Conservation (phyloP, 1,139 yeast species). For the Saccharomyces hybrid region DNA sequence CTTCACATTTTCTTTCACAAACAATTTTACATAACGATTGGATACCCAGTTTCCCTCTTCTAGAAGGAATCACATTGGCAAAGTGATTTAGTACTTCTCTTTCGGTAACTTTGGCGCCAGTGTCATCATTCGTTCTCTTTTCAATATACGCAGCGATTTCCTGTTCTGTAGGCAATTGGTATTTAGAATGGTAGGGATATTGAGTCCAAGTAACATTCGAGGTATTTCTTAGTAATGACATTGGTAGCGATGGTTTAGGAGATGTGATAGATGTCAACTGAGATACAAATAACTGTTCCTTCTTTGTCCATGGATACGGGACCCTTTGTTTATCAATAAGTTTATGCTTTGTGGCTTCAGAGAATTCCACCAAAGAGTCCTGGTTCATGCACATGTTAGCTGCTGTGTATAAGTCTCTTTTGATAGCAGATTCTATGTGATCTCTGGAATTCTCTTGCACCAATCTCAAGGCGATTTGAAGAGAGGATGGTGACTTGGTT, state of each 20-base stretch:
- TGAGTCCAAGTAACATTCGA: slow-evolving; percentile 26
- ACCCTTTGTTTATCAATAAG: slow-evolving; percentile 55
- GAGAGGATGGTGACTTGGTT: slow-evolving; percentile 61
- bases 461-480: slow-evolving; percentile 65
- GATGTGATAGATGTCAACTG: slow-evolving; percentile 24
- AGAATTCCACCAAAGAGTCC: slow-evolving; percentile 62
- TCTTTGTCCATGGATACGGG: slow-evolving; percentile 37
- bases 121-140: slow-evolving; percentile 48
- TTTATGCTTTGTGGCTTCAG: slow-evolving; percentile 42
- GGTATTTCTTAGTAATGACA: slow-evolving; percentile 19
- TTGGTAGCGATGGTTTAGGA: slow-evolving; percentile 24
- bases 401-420: slow-evolving; percentile 70
- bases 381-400: slow-evolving; percentile 57
- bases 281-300: slow-evolving; percentile 23
- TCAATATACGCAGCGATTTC: slow-evolving; percentile 37
- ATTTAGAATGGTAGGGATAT: slow-evolving; percentile 53
- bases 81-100: slow-evolving; percentile 60
- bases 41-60: slow-evolving; percentile 57
- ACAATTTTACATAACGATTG: slow-evolving; percentile 30
- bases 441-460: slow-evolving; percentile 55
- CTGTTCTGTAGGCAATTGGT: slow-evolving; percentile 70
- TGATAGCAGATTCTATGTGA: slow-evolving; percentile 59
- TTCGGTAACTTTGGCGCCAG: slow-evolving; percentile 61
- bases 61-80: slow-evolving; percentile 32
- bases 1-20: slow-evolving; percentile 21